Evolutionary conservation across 805 yeast species (phyloP).

Genomic region (Isabelozyma gotoi): DNA sequence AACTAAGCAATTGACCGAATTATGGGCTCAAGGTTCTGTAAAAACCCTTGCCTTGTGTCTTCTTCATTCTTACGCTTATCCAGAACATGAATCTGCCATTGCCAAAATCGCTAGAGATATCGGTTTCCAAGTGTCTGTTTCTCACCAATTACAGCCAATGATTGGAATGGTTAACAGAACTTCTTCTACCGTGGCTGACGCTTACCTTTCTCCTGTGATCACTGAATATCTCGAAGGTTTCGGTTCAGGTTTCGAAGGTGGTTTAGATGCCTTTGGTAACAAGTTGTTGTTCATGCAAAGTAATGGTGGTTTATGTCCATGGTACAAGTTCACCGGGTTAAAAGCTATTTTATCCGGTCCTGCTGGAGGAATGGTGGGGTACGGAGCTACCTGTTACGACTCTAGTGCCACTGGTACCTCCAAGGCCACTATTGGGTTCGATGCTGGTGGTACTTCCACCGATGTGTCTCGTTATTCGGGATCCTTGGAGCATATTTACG

Average conservation of each 20-base stretch:
- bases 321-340: slow-evolving; percentile 79
- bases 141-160: slow-evolving; percentile 44
- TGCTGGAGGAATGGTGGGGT: slow-evolving; percentile 97
- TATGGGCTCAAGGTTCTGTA: slow-evolving; percentile 22
- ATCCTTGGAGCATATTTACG: slow-evolving; percentile 40
- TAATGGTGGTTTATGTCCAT: slow-evolving; percentile 91
- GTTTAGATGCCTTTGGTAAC: slow-evolving; percentile 43
- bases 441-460: slow-evolving; percentile 49
- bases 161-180: slow-evolving; percentile 42
- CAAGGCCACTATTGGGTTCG: slow-evolving; percentile 38
- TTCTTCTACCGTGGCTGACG: slow-evolving; percentile 45
- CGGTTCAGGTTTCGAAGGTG: slow-evolving; percentile 42
- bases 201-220: slow-evolving; percentile 42
- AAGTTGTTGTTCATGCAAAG: slow-evolving; percentile 89
- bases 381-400: slow-evolving; percentile 76
- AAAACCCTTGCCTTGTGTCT: slow-evolving; percentile 37
- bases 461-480: slow-evolving; percentile 46
- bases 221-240: slow-evolving; percentile 33
- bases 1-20: slow-evolving; percentile 18
- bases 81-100: slow-evolving; percentile 34
- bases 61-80: slow-evolving; percentile 41
- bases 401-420: slow-evolving; percentile 5
- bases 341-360: slow-evolving; percentile 92
- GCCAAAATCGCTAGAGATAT: slow-evolving; percentile 34
- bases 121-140: slow-evolving; percentile 41